These are phyloP conservation scores for Glaciozyma martinii DNA, from an alignment of 768 basidiomycete genomes.

Conservation along the genomic window DNA sequence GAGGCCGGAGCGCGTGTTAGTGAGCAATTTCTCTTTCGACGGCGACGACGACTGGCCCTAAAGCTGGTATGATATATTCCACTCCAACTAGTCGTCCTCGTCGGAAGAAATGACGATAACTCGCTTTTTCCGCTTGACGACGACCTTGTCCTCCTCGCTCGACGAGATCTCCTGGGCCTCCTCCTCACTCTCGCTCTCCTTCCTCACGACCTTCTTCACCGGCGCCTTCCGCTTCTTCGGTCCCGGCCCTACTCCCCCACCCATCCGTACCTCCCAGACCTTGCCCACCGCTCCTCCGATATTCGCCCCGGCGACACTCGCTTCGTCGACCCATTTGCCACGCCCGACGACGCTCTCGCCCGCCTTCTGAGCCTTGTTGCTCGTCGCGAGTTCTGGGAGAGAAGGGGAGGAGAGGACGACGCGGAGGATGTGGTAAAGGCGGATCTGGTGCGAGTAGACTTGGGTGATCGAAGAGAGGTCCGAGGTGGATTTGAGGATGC, in stretches of 20 bases:
- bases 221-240: neutral
- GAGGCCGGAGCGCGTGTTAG: too few species aligned
- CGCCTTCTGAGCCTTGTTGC: neutral
- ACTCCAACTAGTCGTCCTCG: too few species aligned
- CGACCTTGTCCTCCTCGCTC: neutral
- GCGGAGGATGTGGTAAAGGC: slow-evolving; percentile 45
- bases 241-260: neutral
- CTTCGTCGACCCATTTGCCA: slow-evolving; percentile 20
- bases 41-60: too few species aligned
- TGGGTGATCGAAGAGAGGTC: slow-evolving; percentile 58
- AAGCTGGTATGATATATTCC: too few species aligned
- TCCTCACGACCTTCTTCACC: neutral
- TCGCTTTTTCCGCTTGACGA: neutral
- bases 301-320: slow-evolving; percentile 5
- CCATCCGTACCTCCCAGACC: slow-evolving; percentile 19
- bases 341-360: slow-evolving; percentile 10
- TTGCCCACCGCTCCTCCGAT: slow-evolving; percentile 27
- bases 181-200: neutral
- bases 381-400: neutral
- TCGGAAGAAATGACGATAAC: too few species aligned
- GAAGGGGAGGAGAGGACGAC: slow-evolving; percentile 15
- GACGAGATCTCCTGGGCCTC: neutral
- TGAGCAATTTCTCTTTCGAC: too few species aligned
- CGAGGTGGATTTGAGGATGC: neutral
- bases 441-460: slow-evolving; percentile 80